Conservation (phyloP, 176 grass and related monocot genomes). For the Phoenix roebelenii region DNA sequence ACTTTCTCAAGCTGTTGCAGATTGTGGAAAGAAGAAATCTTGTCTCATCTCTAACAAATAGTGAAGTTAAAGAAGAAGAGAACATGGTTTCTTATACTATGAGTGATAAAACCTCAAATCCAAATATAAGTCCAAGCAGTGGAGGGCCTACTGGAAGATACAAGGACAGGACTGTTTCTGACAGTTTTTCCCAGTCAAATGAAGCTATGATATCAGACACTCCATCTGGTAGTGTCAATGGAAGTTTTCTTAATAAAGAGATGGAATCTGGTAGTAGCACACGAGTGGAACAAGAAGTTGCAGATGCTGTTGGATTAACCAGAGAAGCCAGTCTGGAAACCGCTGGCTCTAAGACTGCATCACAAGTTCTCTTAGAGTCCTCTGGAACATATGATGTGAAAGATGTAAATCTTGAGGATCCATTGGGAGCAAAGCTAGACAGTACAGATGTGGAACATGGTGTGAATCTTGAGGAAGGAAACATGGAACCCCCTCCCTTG, state of each 20-base stretch:
- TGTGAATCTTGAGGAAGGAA: conserved; percentile 18
- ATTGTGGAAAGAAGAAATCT: not conserved
- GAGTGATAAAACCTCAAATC: conserved; percentile 1
- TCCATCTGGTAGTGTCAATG: not conserved
- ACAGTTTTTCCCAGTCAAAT: not conserved
- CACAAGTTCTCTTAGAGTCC: not conserved
- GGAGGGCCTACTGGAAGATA: not conserved
- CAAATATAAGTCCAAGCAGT: not conserved
- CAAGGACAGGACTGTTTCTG: not conserved
- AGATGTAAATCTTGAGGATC: not conserved
- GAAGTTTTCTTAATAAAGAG: not conserved
- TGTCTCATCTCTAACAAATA: not conserved
- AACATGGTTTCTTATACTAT: not conserved
- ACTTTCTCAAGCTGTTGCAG: not conserved
- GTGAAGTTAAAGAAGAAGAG: not conserved
- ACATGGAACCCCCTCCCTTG: conserved; percentile 34
- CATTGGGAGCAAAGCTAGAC: not conserved
- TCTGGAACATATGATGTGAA: not conserved
- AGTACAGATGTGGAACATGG: conserved; percentile 20
- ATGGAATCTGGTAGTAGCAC: not conserved
- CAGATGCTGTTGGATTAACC: not conserved
- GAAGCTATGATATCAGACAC: not conserved
- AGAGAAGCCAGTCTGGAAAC: not conserved
- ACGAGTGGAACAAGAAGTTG: not conserved
- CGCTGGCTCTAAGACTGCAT: not conserved